Evolutionary conservation across 176 grass and related monocot species (phyloP).

Genomic region (Rhynchospora breviuscula): DNA sequence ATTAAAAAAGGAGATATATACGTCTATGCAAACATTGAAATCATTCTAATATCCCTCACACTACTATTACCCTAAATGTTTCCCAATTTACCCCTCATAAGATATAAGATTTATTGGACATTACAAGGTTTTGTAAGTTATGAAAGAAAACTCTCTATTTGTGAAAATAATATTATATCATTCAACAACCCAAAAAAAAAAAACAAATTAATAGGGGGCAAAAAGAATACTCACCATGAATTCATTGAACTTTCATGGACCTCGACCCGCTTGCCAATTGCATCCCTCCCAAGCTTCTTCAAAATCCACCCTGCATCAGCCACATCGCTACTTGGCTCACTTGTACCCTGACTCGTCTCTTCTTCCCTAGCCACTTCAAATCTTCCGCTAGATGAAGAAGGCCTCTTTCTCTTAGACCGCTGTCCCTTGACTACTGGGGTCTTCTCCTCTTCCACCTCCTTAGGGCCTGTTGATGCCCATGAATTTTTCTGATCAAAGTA

Average conservation of each 20-base stretch:
- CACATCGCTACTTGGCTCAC: slow-evolving; percentile 38
- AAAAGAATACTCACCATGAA: slow-evolving; percentile 51
- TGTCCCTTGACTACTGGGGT: slow-evolving; percentile 82
- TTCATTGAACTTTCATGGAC: slow-evolving; percentile 45
- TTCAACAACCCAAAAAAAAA: background rate
- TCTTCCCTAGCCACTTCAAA: slow-evolving; percentile 49
- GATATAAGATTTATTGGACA: background rate
- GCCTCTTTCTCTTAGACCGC: slow-evolving; percentile 94
- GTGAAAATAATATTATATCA: background rate
- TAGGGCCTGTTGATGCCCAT: slow-evolving; percentile 42
- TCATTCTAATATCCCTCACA: background rate
- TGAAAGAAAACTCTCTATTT: background rate
- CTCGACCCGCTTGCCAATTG: slow-evolving; percentile 84
- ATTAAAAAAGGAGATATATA: background rate
- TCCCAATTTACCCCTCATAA: background rate
- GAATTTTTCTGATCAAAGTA: slow-evolving; percentile 72
- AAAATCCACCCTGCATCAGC: slow-evolving; percentile 91
- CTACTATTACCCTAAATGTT: background rate
- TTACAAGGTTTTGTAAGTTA: background rate
- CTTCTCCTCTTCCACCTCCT: slow-evolving; percentile 60
- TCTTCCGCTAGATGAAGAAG: slow-evolving; percentile 26
- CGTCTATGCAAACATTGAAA: background rate
- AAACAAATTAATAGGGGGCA: background rate
- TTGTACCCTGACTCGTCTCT: slow-evolving; percentile 34
- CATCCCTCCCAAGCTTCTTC: slow-evolving; percentile 76